A percentile compares a stretch with the other conserved stretches of the same genome.
Evolutionary conservation across 345 rosid species (phyloP).

Genomic region (Turnera subulata): DNA sequence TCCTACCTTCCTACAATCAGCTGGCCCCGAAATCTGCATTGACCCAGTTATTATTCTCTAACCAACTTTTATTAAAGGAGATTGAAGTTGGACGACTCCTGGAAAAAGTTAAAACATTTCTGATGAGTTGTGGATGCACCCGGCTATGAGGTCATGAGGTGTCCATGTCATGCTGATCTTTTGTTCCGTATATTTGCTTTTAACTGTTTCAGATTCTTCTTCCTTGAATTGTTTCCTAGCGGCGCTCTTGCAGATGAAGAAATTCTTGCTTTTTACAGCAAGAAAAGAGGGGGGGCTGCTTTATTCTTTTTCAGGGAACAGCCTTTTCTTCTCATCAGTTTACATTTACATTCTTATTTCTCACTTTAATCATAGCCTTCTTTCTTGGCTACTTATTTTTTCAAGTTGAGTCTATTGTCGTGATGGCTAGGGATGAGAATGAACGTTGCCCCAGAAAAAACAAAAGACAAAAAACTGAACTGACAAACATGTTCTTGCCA

Average conservation of each 20-base stretch:
- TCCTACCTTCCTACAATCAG: conserved; percentile 5
- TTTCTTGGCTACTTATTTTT: conserved; percentile 9
- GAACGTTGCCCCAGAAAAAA: background rate
- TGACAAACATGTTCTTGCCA: conserved; percentile 6
- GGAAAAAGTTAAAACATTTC: conserved; percentile 13
- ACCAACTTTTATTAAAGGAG: conserved; percentile 24
- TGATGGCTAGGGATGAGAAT: background rate
- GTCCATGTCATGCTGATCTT: conserved; percentile 20
- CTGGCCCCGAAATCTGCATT: conserved; percentile 13
- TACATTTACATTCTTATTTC: conserved; percentile 16
- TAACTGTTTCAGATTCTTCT: conserved; percentile 13
- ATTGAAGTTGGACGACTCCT: conserved; percentile 22
- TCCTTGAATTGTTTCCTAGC: conserved; percentile 7
- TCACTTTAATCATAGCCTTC: conserved; percentile 17
- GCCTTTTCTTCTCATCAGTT: conserved; percentile 18
- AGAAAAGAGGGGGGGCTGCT: conserved; percentile 3
- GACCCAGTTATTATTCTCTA: conserved; percentile 29
- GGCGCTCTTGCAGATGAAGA: conserved; percentile 8
- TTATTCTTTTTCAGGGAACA: conserved; percentile 24
- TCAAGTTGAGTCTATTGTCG: too few species aligned
- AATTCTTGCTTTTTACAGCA: conserved; percentile 4
- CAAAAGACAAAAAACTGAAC: conserved; percentile 8
- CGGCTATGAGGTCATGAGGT: conserved; percentile 5
- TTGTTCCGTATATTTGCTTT: conserved; percentile 10
- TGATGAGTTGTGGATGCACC: conserved; percentile 6